A percentile compares a stretch with the other conserved stretches of the same genome.
phyloP scores from a whole-genome alignment of 495 filamentous ascomycete species.

The Neurospora africana region DNA sequence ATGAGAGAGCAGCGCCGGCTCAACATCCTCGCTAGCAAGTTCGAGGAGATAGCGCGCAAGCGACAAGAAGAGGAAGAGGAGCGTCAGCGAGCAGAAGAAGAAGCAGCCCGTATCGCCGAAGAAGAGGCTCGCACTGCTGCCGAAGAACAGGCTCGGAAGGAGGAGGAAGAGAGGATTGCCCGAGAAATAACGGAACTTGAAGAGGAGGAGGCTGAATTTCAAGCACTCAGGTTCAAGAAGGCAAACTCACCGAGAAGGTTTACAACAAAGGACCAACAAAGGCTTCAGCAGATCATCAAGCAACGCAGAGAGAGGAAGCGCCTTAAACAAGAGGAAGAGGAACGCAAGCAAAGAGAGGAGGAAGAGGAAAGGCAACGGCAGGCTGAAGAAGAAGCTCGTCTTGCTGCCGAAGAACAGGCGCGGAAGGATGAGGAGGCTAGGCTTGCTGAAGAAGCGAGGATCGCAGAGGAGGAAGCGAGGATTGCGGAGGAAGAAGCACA shows the following conservation, averaged over 20 bases:
- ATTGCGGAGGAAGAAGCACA: slow-evolving; percentile 6
- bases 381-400: slow-evolving; percentile 23
- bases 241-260: slow-evolving; percentile 5
- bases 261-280: slow-evolving; percentile 1
- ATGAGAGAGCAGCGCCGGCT: not conserved
- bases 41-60: slow-evolving; percentile 4
- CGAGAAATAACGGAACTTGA: slow-evolving; percentile 7
- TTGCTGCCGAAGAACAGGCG: slow-evolving; percentile 26
- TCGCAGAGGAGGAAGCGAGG: slow-evolving; percentile 17
- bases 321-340: slow-evolving; percentile 19
- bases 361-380: slow-evolving; percentile 24
- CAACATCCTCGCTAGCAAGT: slow-evolving; percentile 14
- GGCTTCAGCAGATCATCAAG: slow-evolving; percentile 13
- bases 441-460: slow-evolving; percentile 3
- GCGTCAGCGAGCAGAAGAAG: not conserved
- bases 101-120: slow-evolving; percentile 1
- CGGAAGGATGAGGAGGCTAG: slow-evolving; percentile 19
- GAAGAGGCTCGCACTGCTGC: slow-evolving; percentile 7
- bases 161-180: slow-evolving; percentile 3
- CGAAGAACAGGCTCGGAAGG: slow-evolving; percentile 7
- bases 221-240: slow-evolving; percentile 15
- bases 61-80: slow-evolving; percentile 18
- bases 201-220: slow-evolving; percentile 24
- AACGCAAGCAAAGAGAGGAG: slow-evolving; percentile 19
- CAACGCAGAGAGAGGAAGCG: slow-evolving; percentile 3